These are phyloP conservation scores for Orychophragmus violaceus DNA, from an alignment of 345 rosid species.

Conservation along the genomic window DNA sequence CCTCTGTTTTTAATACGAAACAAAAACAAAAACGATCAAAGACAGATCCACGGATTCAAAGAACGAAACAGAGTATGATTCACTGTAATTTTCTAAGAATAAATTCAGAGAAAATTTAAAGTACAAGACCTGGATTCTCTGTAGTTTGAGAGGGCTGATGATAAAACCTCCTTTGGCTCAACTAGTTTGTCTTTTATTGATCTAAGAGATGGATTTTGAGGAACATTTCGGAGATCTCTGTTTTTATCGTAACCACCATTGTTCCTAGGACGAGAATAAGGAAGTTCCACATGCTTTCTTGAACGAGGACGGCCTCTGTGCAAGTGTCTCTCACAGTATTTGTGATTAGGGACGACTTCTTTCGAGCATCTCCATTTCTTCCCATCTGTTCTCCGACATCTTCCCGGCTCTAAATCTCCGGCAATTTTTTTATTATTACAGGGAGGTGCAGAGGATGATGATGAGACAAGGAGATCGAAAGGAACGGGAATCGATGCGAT, in stretches of 20 bases:
- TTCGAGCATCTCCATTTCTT: conserved; percentile 81
- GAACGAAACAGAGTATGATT: not conserved
- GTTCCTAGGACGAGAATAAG: conserved; percentile 17
- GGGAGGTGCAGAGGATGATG: conserved; percentile 25
- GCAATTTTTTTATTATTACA: conserved; percentile 18
- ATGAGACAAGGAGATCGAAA: conserved; percentile 48
- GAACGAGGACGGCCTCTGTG: conserved; percentile 93
- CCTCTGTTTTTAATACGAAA: conserved; percentile 23
- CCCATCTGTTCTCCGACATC: too few relatives aligned
- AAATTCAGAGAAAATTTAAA: not conserved
- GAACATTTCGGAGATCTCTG: conserved; percentile 1
- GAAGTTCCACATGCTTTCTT: conserved; percentile 93
- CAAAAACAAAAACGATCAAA: too few relatives aligned
- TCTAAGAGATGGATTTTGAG: not conserved
- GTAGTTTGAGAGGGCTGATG: not conserved
- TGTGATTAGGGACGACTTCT: conserved; percentile 62
- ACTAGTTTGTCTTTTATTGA: not conserved
- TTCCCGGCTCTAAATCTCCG: conserved; percentile 66
- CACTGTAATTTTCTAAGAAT: too few relatives aligned
- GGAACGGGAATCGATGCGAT: conserved; percentile 80
- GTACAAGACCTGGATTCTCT: conserved; percentile 14
- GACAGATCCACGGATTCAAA: too few relatives aligned
- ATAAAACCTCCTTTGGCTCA: not conserved
- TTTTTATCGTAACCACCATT: conserved; percentile 14
- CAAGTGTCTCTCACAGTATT: conserved; percentile 79